Conservation (phyloP, 352 stramenopile species). For the Globisporangium canariense region DNA sequence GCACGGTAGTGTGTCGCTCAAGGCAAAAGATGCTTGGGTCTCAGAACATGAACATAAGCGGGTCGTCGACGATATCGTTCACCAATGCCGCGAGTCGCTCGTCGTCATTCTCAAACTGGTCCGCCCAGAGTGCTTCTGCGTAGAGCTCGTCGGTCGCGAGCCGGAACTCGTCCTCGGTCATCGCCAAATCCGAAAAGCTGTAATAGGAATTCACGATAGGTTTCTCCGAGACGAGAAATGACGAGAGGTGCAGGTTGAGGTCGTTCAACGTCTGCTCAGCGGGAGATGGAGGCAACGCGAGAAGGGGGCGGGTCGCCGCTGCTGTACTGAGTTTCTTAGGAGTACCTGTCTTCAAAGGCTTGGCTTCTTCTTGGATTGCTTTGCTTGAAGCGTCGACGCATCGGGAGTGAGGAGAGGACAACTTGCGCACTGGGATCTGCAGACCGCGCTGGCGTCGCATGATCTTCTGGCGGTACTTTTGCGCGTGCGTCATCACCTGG, state of each 20-base stretch:
- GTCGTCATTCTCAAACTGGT: neutral
- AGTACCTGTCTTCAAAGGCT: neutral
- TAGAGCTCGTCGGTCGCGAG: neutral
- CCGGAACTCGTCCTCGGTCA: neutral
- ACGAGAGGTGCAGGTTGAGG: neutral
- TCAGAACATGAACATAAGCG: neutral
- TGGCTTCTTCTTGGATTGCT: neutral
- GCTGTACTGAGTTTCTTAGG: neutral
- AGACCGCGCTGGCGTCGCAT: slow-evolving; percentile 37
- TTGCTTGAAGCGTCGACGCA: neutral
- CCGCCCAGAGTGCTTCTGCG: neutral
- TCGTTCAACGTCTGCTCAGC: neutral
- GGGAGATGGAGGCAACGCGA: neutral
- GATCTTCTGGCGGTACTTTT: slow-evolving; percentile 83
- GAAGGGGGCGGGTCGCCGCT: neutral
- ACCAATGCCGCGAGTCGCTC: neutral
- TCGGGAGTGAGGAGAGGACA: neutral
- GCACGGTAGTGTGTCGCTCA: neutral
- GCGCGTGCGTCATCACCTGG: slow-evolving; percentile 71
- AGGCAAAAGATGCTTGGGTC: neutral
- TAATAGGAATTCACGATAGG: neutral
- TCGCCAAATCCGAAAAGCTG: neutral
- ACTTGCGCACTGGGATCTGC: neutral
- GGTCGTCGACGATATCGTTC: neutral
- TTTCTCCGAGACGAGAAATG: neutral